Evolutionary conservation across 1,139 yeast species (phyloP).

Genomic region (Saccharomycopsis crataegensis): DNA sequence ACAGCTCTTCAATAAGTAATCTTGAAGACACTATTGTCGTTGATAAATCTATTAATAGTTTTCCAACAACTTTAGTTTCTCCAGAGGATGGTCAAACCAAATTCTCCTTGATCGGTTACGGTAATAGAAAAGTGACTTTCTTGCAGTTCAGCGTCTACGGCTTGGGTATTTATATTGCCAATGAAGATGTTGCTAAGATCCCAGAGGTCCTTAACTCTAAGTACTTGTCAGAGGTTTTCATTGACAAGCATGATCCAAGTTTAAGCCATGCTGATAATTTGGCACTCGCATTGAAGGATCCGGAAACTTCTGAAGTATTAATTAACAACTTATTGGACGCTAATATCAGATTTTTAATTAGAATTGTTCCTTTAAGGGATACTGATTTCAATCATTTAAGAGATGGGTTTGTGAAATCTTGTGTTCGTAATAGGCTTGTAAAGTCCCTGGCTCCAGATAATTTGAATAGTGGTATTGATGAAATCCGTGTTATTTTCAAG

Average conservation of each 20-base stretch:
- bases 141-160: slow-evolving; percentile 81
- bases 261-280: slow-evolving; percentile 42
- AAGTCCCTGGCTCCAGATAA: slow-evolving; percentile 18
- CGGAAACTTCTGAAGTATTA: slow-evolving; percentile 45
- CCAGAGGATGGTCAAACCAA: slow-evolving; percentile 26
- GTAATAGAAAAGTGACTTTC: slow-evolving; percentile 78
- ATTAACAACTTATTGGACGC: slow-evolving; percentile 49
- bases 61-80: slow-evolving; percentile 34
- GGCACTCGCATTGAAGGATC: slow-evolving; percentile 49
- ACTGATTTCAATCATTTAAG: slow-evolving; percentile 85
- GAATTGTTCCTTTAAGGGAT: slow-evolving; percentile 80
- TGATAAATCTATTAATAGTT: slow-evolving; percentile 45
- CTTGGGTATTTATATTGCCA: slow-evolving; percentile 68
- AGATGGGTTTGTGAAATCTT: slow-evolving; percentile 81
- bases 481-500: slow-evolving; percentile 38
- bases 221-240: slow-evolving; percentile 30
- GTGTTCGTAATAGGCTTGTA: slow-evolving; percentile 29
- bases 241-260: slow-evolving; percentile 26
- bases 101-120: slow-evolving; percentile 62
- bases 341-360: slow-evolving; percentile 57
- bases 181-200: slow-evolving; percentile 44
- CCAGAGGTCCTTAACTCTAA: slow-evolving; percentile 38
- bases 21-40: slow-evolving; percentile 30
- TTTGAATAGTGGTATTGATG: slow-evolving; percentile 39
- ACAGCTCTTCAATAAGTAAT: too few species aligned